Evolutionary conservation across 169 alveolate species (phyloP), one percentile per base, ranked within the genome.

Genomic region (Plasmodium reichenowi): DNA sequence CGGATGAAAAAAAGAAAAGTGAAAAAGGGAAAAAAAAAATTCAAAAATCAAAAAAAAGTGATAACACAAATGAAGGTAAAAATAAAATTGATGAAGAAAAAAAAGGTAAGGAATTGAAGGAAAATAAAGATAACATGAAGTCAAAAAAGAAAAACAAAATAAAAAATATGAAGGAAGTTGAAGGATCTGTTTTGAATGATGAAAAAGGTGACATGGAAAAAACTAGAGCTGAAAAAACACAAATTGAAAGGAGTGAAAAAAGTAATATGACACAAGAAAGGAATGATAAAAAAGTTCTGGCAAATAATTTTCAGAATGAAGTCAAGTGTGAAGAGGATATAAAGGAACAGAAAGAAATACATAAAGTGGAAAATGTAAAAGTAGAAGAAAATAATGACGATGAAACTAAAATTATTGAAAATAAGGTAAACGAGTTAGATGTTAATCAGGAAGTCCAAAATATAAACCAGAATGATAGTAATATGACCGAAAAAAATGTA

Each of bases 351-450:
- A 66, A 66, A 24, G 56, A 62, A 24, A 20, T 54, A 12, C 20
- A 15, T 54, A 15, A n/a, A 20, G 63, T 43, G 29, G 29, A 59
- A 71, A 71, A 48, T 38, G 9, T 38, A 1, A 29, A 29, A 20
- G n/a, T 26, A 71, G 29, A 64, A 13, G 60, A 68, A 47, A 32
- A 13, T 12, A 26, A 12, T 9, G 38, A 47, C 7, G 47, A 45
- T 17, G 20, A 3, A 45, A 63, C 26, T 50, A 47, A 74, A 59
- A 38, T 10, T 62, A 74, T 6, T 58, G 66, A 74, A 6, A 64
- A 64, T 12, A 64, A 64, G 12, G 15, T 13, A 26, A 26, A 13
- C 12, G 2, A 4, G 10, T 9, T 9, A 32, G 22, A 38, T 20
- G 15, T 8, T n/a, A 1, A 59, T 54, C 15, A 13, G 20, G 63